phyloP scores from a whole-genome alignment of 2,329 filamentous ascomycete genomes.

The Trichoderma asperellum region DNA sequence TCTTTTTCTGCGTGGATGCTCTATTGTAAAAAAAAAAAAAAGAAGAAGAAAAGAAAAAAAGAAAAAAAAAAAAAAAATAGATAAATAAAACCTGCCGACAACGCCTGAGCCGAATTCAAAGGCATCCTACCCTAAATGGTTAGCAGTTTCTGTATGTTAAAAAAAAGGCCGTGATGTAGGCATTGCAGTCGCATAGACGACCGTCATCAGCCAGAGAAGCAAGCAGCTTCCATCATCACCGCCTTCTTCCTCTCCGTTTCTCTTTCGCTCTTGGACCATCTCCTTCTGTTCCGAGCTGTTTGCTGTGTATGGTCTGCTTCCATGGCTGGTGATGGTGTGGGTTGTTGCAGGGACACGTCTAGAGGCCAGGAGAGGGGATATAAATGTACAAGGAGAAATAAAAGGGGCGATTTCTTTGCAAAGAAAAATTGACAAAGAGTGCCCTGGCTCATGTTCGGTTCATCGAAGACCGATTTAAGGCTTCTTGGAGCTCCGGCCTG shows the following conservation, averaged over 20 bases:
- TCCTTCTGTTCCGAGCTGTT: neutral
- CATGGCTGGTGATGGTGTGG: neutral
- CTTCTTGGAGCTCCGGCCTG: constrained; percentile 86
- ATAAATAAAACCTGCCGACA: constrained; percentile 35
- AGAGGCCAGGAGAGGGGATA: neutral
- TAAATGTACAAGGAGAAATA: constrained; percentile 20
- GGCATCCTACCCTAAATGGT: constrained; percentile 25
- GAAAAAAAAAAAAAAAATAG: neutral
- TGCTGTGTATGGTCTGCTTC: neutral
- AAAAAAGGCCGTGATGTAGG: neutral
- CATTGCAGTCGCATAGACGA: neutral
- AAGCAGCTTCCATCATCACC: neutral
- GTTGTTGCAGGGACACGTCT: neutral
- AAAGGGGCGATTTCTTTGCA: neutral
- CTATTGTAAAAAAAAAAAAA: constrained; percentile 35
- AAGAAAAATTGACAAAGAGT: neutral
- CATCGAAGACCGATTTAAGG: constrained; percentile 79
- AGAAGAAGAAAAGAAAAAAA: neutral
- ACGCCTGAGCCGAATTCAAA: constrained; percentile 40
- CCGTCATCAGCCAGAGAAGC: constrained; percentile 1
- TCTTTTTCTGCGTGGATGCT: constrained; percentile 32
- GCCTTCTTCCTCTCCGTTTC: neutral
- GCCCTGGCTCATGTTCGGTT: constrained; percentile 42
- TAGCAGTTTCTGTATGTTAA: constrained; percentile 13
- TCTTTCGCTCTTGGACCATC: neutral